Conservation (phyloP, 169 alveolate genomes). For the Cryptosporidium tyzzeri region DNA sequence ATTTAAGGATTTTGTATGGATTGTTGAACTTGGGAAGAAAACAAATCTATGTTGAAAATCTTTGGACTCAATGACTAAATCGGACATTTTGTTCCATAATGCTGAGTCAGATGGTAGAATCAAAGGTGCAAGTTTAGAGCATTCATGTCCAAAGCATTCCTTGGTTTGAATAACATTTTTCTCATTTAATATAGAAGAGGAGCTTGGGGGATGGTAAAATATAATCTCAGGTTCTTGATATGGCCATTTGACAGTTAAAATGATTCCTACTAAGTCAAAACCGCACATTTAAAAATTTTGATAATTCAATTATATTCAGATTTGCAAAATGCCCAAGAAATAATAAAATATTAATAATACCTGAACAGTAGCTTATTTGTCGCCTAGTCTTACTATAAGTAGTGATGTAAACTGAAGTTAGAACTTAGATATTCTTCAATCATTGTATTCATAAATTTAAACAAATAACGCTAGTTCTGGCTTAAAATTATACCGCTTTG, state of each 20-base stretch:
- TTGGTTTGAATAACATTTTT: neutral
- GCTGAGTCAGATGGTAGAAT: constrained; percentile 55
- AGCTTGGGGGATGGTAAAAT: constrained; percentile 22
- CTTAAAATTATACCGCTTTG: neutral
- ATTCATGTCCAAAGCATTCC: constrained; percentile 52
- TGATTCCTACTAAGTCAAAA: constrained; percentile 33
- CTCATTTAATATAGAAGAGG: neutral
- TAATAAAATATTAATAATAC: neutral
- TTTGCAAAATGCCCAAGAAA: neutral
- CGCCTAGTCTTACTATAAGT: no score
- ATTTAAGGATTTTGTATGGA: neutral
- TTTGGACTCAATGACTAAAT: constrained; percentile 58
- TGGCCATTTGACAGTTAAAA: constrained; percentile 65
- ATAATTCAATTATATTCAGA: neutral
- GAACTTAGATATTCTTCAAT: no score
- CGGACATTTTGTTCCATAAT: constrained; percentile 62
- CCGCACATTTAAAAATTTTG: constrained; percentile 9
- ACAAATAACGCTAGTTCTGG: no score
- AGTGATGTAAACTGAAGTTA: neutral
- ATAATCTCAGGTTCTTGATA: constrained; percentile 71
- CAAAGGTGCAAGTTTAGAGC: constrained; percentile 63
- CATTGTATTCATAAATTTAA: neutral
- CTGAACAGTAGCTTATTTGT: neutral
- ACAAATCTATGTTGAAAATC: constrained; percentile 30
- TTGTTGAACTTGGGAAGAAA: constrained; percentile 30